phyloP scores from a whole-genome alignment of 163 green algal species.

The Chlorella variabilis region DNA sequence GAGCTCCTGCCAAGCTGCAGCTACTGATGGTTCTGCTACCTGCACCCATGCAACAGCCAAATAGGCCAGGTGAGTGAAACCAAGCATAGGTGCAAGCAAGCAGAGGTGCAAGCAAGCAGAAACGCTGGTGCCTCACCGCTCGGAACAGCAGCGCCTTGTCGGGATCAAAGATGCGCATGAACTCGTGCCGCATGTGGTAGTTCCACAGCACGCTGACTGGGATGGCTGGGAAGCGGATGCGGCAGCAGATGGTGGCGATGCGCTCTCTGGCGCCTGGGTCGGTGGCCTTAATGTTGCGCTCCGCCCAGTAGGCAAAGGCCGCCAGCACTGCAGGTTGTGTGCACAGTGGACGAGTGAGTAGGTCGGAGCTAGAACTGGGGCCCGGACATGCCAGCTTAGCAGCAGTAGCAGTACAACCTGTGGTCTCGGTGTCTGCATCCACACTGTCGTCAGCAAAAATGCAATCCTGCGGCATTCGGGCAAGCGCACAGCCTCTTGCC shows the following conservation, averaged over 20 bases:
- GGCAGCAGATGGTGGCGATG: neutral
- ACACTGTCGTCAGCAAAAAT: neutral
- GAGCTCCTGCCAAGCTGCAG: too few relatives aligned
- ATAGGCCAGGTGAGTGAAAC: too few relatives aligned
- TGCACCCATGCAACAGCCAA: too few relatives aligned
- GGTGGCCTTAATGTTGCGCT: neutral
- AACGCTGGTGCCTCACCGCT: neutral
- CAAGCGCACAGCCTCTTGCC: neutral
- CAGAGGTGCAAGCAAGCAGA: too few relatives aligned
- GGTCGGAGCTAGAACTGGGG: too few relatives aligned
- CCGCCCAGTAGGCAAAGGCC: neutral
- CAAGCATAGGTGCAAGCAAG: too few relatives aligned
- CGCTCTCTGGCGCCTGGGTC: too few relatives aligned
- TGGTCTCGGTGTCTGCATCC: neutral
- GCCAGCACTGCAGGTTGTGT: slow-evolving; percentile 26
- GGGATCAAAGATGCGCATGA: neutral
- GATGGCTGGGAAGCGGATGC: neutral
- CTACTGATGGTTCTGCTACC: too few relatives aligned
- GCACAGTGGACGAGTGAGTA: too few relatives aligned
- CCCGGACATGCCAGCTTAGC: too few relatives aligned
- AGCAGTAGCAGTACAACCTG: neutral
- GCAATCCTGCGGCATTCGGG: neutral
- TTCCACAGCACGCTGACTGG: neutral
- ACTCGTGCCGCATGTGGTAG: neutral
- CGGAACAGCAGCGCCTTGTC: slow-evolving; percentile 4